Conservation (phyloP, 73 alveolate genomes). For the Paramecium tetraurelia region DNA sequence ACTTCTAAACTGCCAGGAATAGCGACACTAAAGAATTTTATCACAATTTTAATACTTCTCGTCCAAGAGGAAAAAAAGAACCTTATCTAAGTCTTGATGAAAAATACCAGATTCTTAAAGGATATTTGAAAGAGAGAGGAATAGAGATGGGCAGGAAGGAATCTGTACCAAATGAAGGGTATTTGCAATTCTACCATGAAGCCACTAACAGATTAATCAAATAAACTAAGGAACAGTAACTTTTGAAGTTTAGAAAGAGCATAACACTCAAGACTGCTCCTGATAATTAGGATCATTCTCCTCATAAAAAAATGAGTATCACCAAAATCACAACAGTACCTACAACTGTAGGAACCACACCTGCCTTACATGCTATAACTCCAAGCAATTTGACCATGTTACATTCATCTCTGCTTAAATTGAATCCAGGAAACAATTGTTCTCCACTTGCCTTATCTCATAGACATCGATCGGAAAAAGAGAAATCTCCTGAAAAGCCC, state of each 20-base stretch:
- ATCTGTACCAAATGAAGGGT: not conserved
- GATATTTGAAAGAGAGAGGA: not conserved
- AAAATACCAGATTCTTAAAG: not conserved
- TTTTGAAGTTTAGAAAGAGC: not conserved
- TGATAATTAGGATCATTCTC: not conserved
- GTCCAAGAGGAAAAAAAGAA: not conserved
- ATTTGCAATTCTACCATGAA: not conserved
- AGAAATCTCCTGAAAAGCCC: not conserved
- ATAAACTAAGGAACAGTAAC: not conserved
- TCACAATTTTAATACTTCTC: not conserved
- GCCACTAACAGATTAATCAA: not conserved
- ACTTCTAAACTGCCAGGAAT: not conserved
- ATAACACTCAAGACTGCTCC: not conserved
- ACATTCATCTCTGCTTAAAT: not conserved
- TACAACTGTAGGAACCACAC: not conserved
- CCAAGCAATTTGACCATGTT: not conserved
- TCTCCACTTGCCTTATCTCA: not conserved
- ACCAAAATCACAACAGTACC: not conserved
- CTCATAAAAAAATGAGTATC: not conserved
- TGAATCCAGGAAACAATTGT: not conserved
- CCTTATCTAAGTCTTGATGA: not conserved
- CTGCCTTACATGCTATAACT: not conserved
- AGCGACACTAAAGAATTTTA: conserved; percentile 3
- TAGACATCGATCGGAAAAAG: not conserved
- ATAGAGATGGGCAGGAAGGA: not conserved